Evolutionary conservation across 2,329 filamentous ascomycete species (phyloP).

Genomic region (Aspergillus sojae): DNA sequence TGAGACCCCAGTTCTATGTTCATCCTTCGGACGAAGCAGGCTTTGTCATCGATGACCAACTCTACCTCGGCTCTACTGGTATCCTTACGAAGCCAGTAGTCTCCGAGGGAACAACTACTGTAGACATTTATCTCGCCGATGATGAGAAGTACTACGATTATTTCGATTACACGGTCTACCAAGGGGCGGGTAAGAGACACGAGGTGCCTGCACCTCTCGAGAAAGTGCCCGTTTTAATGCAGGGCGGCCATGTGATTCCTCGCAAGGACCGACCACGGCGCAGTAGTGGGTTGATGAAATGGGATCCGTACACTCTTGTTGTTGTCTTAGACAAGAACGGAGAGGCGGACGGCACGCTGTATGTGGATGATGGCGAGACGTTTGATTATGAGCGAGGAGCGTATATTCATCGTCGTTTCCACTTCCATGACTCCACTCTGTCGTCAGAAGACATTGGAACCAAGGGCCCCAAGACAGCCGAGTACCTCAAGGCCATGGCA

Average conservation of each 20-base stretch:
- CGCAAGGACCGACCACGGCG: constrained; percentile 86
- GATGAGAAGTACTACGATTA: constrained; percentile 93
- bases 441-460: constrained; percentile 68
- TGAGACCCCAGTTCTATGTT: constrained; percentile 90
- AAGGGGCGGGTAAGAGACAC: constrained; percentile 69
- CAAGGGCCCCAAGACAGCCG: constrained; percentile 65
- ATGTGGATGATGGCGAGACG: constrained; percentile 90
- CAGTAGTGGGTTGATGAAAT: constrained; percentile 85
- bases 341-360: constrained; percentile 78
- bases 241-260: constrained; percentile 87
- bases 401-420: constrained; percentile 84
- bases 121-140: constrained; percentile 85
- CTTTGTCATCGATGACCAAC: constrained; percentile 89
- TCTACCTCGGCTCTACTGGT: constrained; percentile 86
- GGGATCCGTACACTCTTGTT: constrained; percentile 92
- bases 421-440: constrained; percentile 63
- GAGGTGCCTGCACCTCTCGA: constrained; percentile 78
- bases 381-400: constrained; percentile 85
- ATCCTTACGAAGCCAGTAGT: constrained; percentile 91
- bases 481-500: constrained; percentile 78
- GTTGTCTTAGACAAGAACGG: constrained; percentile 69
- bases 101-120: constrained; percentile 70
- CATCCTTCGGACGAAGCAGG: constrained; percentile 83
- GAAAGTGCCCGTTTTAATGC: constrained; percentile 87
- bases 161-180: constrained; percentile 79